Evolutionary conservation across 163 green algal species (phyloP), one percentile per base, ranked within the genome.

Genomic region (Chlorella variabilis): DNA sequence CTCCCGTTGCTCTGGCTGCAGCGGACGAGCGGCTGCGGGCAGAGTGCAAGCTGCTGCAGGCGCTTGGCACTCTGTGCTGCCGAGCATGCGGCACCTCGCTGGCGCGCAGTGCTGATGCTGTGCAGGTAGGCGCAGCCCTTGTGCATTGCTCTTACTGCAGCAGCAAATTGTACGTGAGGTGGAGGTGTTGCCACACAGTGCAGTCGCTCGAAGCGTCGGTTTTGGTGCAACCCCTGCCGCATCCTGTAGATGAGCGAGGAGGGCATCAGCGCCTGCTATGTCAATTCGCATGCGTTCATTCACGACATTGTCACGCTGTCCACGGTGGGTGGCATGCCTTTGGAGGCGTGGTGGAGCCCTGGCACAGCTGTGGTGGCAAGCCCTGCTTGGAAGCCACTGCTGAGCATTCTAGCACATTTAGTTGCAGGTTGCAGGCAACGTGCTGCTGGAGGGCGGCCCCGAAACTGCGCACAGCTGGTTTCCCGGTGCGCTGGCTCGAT

Each of bases 291-390:
- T 45, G 68, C 67, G 34, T 83, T 73, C n/a, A 76, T 87, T 8
- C 82, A 87, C 48, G 82, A 87, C 69, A 80, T 87, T 38, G 68
- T 84, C 29, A 83, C 76, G 36, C 68, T 87, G 56, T 65, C 67
- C 48, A 39, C 69, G 48, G 77, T 84, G 36, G 1, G 68, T 25
- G n/a, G 21, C 0, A 29, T 70, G 23, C 15, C 7, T 27, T 17
- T 81, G 36, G 61, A 31, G 0, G 54, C 27, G 54, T 80, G 71
- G 71, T 21, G 49, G 33, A n/a, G n/a, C n/a, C n/a, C n/a, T n/a
- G n/a, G 56, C 63, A 45, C 63, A 48, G 33, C n/a, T 31, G n/a
- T 71, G 9, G 33, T 71, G 9, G 33, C 8, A 48, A 18, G 33
- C 29, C 7, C 21, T 42, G 27, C 63, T 23, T 42, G 33, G 29